Base-by-base conservation (phyloP, 176 grass and related monocot species). In the Areca catechu region DNA sequence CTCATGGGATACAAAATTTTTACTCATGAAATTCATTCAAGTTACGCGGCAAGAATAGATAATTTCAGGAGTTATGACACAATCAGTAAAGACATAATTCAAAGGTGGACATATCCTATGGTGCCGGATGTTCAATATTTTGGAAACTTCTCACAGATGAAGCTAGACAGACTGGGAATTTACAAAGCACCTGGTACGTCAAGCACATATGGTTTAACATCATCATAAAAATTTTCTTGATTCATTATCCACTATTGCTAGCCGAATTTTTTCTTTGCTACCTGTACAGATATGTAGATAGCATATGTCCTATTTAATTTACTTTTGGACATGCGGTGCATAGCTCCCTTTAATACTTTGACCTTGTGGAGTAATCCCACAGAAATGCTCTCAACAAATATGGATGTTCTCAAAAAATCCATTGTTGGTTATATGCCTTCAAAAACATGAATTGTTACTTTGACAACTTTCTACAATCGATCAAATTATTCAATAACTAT, bases 1-100 rank as follows among this genome's bases (percentile, higher is more conserved):
- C 85, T 98, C 47, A 92, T 92, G 93, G 93, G 87, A 1, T 92
- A 92, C 74, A 89, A 98, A 78, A 86, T 98, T 57, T 98, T 90
- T 80, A 89, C 88, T 23, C 81, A 98, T 83, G 88, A 98, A 81
- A 89, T 98, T 60, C 56, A 49, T 30, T 88, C 88, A 69, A 80
- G 76, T 58, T 98, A 98, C 70, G 81, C 93, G 4, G 88, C 84
- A 68, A 79, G 87, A 77, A 74, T 98, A 73, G 93, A 92, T 71
- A 98, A 88, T 69, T 92, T 85, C 52, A 80, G 93, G 73, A 98
- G 93, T 18, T 98, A 92, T 67, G 88, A 82, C 54, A 77, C 93
- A 29, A 77, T 98, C 60, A 98, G 81, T 65, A 98, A 98, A 77
- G 93, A 98, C 63, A 75, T 98, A 57, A 85, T 89, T 58, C 88